These are phyloP conservation scores for Solanum pennellii DNA, from an alignment of 257 asterid species.

Conservation along the genomic window DNA sequence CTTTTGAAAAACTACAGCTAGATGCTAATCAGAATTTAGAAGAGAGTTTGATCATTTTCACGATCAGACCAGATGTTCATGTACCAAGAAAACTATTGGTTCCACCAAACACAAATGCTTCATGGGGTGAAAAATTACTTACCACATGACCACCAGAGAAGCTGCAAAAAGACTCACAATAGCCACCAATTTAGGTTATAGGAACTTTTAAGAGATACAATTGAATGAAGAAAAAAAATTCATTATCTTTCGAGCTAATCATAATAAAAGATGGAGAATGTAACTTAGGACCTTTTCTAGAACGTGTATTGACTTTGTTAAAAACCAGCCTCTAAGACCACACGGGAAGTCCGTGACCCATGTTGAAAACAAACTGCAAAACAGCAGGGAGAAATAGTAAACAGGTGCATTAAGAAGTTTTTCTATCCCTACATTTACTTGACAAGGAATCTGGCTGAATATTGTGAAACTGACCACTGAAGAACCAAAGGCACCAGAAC, in stretches of 20 bases:
- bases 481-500: constrained; percentile 82
- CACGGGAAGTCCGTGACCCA: too few relatives aligned
- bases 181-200: too few relatives aligned
- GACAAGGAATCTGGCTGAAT: background rate
- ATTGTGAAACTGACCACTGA: constrained; percentile 53
- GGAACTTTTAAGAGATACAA: too few relatives aligned
- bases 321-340: constrained; percentile 15
- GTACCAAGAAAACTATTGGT: constrained; percentile 85
- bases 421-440: background rate
- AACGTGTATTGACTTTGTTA: constrained; percentile 41
- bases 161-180: too few relatives aligned
- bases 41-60: too few relatives aligned
- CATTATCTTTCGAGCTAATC: too few relatives aligned
- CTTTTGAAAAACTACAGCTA: too few relatives aligned
- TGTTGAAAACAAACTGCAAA: background rate
- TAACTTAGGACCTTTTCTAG: too few relatives aligned
- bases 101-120: constrained; percentile 97
- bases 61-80: background rate
- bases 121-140: constrained; percentile 50
- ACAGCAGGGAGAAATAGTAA: background rate
- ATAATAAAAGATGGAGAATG: too few relatives aligned
- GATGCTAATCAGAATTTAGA: too few relatives aligned
- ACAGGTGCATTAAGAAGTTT: background rate
- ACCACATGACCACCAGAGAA: too few relatives aligned
- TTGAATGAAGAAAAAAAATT: too few relatives aligned